Percentiles rank a stretch among this genome's conserved stretches.
Evolutionary conservation across 345 rosid species (phyloP).

Genomic region (Sapria himalayana): DNA sequence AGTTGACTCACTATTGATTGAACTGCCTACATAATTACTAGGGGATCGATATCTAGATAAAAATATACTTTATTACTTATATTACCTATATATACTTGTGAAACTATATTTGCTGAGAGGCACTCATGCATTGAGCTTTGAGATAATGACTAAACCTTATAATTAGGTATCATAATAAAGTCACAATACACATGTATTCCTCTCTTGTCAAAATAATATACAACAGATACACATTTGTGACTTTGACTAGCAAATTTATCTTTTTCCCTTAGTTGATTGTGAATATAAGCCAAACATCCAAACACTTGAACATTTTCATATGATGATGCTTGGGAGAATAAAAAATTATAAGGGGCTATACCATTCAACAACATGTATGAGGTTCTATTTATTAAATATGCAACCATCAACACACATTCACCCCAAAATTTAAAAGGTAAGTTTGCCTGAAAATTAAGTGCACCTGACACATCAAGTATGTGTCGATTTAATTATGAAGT

Average conservation of each 20-base stretch:
- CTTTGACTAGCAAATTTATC: conserved; percentile 3
- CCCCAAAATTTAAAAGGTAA: conserved; percentile 1
- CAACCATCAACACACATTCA: background rate
- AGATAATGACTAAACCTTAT: no score
- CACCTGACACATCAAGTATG: no score
- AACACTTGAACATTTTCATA: background rate
- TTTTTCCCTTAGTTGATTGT: background rate
- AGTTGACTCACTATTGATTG: no score
- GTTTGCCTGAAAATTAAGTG: no score
- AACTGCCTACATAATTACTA: no score
- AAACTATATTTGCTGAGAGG: no score
- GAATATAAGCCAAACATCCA: background rate
- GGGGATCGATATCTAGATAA: no score
- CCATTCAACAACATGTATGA: background rate
- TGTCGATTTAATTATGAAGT: no score
- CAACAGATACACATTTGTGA: background rate
- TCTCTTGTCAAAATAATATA: background rate
- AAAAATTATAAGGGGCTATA: background rate
- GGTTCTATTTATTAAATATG: background rate
- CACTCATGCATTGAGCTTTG: no score
- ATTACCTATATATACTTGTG: no score
- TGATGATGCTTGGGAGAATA: background rate
- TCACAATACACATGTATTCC: background rate
- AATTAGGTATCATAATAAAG: no score
- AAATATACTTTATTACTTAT: no score